These are phyloP conservation scores for Pseudocercospora fijiensis DNA, from an alignment of 2,329 filamentous ascomycete species.

Conservation along the genomic window DNA sequence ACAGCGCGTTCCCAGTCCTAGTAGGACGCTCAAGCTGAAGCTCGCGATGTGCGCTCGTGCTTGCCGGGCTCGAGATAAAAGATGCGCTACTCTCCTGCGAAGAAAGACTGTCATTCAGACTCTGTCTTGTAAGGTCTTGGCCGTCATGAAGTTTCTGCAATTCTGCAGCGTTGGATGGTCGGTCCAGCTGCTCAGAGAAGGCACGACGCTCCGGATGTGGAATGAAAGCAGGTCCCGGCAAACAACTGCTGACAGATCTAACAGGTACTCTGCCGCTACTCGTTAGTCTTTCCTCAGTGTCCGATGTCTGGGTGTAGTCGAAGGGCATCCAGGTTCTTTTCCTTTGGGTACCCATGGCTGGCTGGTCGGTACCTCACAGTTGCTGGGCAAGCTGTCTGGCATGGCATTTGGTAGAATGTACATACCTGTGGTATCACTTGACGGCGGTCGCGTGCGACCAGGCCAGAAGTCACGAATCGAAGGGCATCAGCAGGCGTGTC, in stretches of 20 bases:
- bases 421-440: background rate
- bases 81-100: background rate
- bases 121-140: background rate
- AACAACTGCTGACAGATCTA: background rate
- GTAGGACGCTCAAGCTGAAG: background rate
- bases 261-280: background rate
- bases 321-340: background rate
- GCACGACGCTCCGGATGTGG: background rate
- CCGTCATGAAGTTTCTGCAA: slow-evolving; percentile 11
- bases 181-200: slow-evolving; percentile 7
- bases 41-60: background rate
- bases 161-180: slow-evolving; percentile 11
- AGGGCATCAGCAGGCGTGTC: slow-evolving; percentile 11
- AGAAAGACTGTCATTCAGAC: background rate
- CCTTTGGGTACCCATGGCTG: background rate
- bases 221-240: background rate
- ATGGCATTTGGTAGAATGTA: background rate
- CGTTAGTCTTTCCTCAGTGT: background rate
- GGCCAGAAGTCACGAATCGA: slow-evolving; percentile 8
- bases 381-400: background rate
- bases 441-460: slow-evolving; percentile 6
- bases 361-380: background rate
- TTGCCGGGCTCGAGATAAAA: background rate
- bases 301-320: background rate
- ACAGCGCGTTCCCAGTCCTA: background rate